Conservation (phyloP, 306 rosid genomes). For the Quercus cerris region DNA sequence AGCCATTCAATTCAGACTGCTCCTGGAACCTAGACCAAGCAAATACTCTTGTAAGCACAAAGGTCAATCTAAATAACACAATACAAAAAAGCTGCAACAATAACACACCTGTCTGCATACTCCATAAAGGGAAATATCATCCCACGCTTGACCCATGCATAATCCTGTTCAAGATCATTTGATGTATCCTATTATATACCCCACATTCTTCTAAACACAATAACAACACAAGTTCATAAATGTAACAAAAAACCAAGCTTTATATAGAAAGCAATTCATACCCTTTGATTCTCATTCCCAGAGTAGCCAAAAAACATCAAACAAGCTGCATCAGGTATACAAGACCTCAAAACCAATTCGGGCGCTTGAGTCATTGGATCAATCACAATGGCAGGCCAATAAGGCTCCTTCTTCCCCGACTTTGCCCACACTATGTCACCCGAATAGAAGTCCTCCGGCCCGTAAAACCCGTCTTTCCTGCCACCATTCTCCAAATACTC, state of each 20-base stretch:
- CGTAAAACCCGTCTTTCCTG: slow-evolving; percentile 58
- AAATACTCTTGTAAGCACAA: slow-evolving; percentile 30
- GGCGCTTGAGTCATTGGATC: slow-evolving; percentile 96
- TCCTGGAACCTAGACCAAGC: slow-evolving; percentile 73
- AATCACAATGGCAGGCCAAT: slow-evolving; percentile 98
- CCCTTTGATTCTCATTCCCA: slow-evolving; percentile 80
- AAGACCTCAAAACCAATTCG: slow-evolving; percentile 87
- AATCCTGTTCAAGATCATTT: slow-evolving; percentile 69
- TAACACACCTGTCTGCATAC: slow-evolving; percentile 69
- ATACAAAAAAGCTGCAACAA: slow-evolving; percentile 19
- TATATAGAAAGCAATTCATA: slow-evolving; percentile 27
- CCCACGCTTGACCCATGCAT: slow-evolving; percentile 95
- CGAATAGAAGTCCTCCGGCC: slow-evolving; percentile 93
- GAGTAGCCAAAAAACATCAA: slow-evolving; percentile 96
- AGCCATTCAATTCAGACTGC: slow-evolving; percentile 62
- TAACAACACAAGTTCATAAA: slow-evolving; percentile 11
- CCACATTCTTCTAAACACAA: slow-evolving; percentile 18
- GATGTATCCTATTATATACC: slow-evolving; percentile 28
- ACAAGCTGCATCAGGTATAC: slow-evolving; percentile 89
- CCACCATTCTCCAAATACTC: slow-evolving; percentile 28
- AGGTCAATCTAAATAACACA: not conserved
- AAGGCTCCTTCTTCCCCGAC: slow-evolving; percentile 90
- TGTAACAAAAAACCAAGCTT: slow-evolving; percentile 15
- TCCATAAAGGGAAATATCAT: slow-evolving; percentile 90
- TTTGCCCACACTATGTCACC: slow-evolving; percentile 98